Evolutionary conservation across 2,329 filamentous ascomycete species (phyloP).

Genomic region (Colletotrichum sp.): DNA sequence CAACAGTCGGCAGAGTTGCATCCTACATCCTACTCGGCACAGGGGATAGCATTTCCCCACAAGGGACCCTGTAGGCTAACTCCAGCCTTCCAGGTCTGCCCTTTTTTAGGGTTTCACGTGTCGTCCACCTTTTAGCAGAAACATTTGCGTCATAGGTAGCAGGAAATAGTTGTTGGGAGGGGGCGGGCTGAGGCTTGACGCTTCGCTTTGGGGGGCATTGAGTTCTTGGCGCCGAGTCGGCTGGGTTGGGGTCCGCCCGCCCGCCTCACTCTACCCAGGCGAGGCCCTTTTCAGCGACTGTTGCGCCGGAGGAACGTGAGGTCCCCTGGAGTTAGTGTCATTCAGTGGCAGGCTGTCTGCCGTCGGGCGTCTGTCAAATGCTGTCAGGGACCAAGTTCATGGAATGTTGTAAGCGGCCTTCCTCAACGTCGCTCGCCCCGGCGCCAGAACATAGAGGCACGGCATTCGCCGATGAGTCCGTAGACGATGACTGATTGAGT

Average conservation of each 20-base stretch:
- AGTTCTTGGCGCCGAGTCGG: neutral
- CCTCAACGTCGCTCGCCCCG: neutral
- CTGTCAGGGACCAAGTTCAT: neutral
- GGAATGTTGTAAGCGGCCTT: neutral
- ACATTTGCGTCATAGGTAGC: conserved; percentile 16
- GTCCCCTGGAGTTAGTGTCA: neutral
- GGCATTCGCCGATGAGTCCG: neutral
- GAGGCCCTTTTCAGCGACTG: neutral
- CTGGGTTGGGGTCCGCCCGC: neutral
- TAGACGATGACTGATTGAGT: neutral
- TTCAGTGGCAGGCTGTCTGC: neutral
- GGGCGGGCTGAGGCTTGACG: neutral
- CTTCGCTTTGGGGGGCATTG: neutral
- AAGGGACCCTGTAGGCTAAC: neutral
- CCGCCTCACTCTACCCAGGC: neutral
- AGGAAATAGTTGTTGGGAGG: neutral
- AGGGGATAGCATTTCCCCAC: conserved; percentile 6
- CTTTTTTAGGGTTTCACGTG: conserved; percentile 6
- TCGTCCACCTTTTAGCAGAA: conserved; percentile 1
- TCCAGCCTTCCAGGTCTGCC: neutral
- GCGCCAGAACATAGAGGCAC: neutral
- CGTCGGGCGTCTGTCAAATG: neutral
- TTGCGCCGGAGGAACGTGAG: neutral
- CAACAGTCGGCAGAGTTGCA: neutral
- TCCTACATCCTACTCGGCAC: neutral